Conservation (phyloP, 2,329 filamentous ascomycete genomes). For the Trichophyton rubrum region DNA sequence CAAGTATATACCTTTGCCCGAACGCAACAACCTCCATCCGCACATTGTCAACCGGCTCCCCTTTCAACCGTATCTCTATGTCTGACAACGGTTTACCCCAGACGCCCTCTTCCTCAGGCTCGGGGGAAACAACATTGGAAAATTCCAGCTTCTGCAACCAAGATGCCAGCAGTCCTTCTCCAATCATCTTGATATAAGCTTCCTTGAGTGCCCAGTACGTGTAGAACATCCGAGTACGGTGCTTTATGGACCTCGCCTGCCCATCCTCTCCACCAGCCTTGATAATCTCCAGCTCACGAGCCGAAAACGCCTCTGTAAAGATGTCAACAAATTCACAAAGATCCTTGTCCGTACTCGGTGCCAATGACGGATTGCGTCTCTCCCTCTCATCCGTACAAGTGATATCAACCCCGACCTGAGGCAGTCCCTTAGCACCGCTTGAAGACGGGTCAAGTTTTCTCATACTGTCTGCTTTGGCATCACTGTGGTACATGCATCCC, state of each 20-base stretch:
- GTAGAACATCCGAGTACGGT: constrained; percentile 50
- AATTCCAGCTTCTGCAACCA: constrained; percentile 53
- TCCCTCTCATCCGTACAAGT: constrained; percentile 48
- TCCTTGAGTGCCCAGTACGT: constrained; percentile 55
- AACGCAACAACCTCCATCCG: constrained; percentile 47
- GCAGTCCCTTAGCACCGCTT: constrained; percentile 12
- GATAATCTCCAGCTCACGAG: constrained; percentile 44
- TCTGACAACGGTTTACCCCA: constrained; percentile 30
- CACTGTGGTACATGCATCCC: constrained; percentile 29
- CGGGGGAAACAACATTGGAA: constrained; percentile 36
- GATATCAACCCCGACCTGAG: constrained; percentile 48
- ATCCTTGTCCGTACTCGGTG: constrained; percentile 36
- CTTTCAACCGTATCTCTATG: constrained; percentile 40
- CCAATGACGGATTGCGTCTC: constrained; percentile 34
- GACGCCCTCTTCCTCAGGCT: constrained; percentile 5
- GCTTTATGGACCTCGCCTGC: constrained; percentile 33
- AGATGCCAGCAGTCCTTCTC: constrained; percentile 48
- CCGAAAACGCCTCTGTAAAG: constrained; percentile 48
- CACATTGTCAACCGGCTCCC: constrained; percentile 38
- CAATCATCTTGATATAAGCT: constrained; percentile 54
- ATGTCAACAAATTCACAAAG: constrained; percentile 48
- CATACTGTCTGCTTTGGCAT: constrained; percentile 4
- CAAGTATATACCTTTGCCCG: constrained; percentile 47
- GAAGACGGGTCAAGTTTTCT: constrained; percentile 7
- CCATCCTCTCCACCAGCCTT: constrained; percentile 26